Conservation (phyloP, 345 rosid genomes). For the Sisymbrium irio region DNA sequence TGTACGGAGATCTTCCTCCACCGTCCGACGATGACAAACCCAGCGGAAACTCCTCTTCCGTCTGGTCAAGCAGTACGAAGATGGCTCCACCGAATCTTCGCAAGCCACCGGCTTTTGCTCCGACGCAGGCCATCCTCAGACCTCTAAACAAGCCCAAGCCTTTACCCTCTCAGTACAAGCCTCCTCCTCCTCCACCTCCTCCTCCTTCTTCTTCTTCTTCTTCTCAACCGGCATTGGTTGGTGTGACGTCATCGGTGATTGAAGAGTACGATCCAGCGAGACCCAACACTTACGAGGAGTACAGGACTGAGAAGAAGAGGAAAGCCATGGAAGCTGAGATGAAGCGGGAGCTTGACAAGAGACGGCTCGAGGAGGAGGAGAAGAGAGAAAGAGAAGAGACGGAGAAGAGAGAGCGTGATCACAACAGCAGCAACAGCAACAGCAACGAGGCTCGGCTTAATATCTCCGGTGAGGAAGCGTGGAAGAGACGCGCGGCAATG, state of each 20-base stretch:
- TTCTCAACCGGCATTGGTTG: conserved; percentile 56
- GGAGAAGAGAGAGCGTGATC: conserved; percentile 40
- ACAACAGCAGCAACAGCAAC: background rate
- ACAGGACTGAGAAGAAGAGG: conserved; percentile 68
- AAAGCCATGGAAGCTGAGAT: conserved; percentile 77
- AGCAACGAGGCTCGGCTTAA: conserved; percentile 40
- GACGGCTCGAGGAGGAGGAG: conserved; percentile 82
- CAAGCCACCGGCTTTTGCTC: conserved; percentile 58
- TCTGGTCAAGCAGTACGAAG: conserved; percentile 81
- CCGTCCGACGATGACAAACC: conserved; percentile 89
- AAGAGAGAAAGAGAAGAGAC: conserved; percentile 46
- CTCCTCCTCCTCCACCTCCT: conserved; percentile 2
- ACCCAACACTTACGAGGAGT: conserved; percentile 95
- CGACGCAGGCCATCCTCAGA: conserved; percentile 71
- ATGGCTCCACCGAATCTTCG: conserved; percentile 96
- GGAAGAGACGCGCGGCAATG: conserved; percentile 95
- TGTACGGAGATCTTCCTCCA: conserved; percentile 99
- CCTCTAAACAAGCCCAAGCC: conserved; percentile 53
- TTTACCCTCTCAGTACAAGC: conserved; percentile 25
- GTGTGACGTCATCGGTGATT: conserved; percentile 66
- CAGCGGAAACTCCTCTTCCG: conserved; percentile 51
- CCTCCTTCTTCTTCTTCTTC: background rate
- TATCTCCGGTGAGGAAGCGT: conserved; percentile 96
- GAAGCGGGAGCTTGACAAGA: conserved; percentile 73
- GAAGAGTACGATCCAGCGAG: conserved; percentile 97